Base-by-base conservation (phyloP, 1,139 yeast species). In the Magnusiomyces magnusii region DNA sequence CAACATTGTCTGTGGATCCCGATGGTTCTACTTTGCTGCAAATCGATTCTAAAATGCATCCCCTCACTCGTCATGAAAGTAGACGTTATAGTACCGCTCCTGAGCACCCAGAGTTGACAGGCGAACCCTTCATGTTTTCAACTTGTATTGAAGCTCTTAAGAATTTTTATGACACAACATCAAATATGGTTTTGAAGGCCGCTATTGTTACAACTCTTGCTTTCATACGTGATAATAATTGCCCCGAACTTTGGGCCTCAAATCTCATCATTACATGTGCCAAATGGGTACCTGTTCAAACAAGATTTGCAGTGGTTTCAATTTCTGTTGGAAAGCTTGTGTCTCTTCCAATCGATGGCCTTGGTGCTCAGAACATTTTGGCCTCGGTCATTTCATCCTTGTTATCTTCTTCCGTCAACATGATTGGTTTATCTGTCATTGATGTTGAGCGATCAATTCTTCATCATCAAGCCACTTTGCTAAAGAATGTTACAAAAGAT, bases 371-470 rank as follows among this genome's bases (percentile, higher is more conserved):
- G 66, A 71, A 77, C 9, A 77, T 77, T 50, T 75, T 82, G 50
- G 78, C 88, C 13, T 75, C 76, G 55, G 73, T 84, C 61, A 77
- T 87, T n/a, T 77, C 86, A 24, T 84, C 86, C 1, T 75, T 93
- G 51, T 77, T 92, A n/a, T 80, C 86, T 0, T 86, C 95, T 0
- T 84, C 85, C 49, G 90, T 90, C 52, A 89, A 86, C 68, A 83
- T 92, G 81, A 86, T 91, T 63, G 98, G 98, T 0, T 76, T 93
- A 53, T 87, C 97, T 15, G 88, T 91, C n/a, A 79, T 91, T 53
- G 98, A 92, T 69, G 80, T 86, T 62, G 77, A 88, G 70, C 82
- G 87, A 62, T 82, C 82, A 55, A 73, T 93, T 19, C 74, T 88
- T 55, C 95, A 90, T 68, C 72, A 83, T 25, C 55, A 58, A 31